Percentiles rank a stretch among this genome's conserved stretches.
These are phyloP conservation scores for Fusarium neocosmosporiellum DNA, from an alignment of 2,329 filamentous ascomycete species.

Conservation along the genomic window DNA sequence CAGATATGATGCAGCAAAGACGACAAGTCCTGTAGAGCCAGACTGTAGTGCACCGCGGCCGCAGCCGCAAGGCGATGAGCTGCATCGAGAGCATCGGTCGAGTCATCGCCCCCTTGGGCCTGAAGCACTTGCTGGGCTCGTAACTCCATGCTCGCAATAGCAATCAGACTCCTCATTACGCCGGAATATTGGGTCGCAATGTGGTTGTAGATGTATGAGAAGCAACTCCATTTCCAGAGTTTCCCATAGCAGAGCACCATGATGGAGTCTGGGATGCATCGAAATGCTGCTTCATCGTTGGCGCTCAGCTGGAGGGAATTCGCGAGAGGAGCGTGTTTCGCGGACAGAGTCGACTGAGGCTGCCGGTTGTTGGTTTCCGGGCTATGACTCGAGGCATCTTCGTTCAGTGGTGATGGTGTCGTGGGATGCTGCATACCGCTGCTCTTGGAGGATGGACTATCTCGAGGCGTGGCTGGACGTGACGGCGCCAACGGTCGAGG, in stretches of 20 bases:
- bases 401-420: not conserved
- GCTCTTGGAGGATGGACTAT: not conserved
- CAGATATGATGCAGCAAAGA: constrained; percentile 27
- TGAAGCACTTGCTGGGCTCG: constrained; percentile 22
- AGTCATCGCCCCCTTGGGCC: not conserved
- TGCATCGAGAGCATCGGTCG: not conserved
- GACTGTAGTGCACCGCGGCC: constrained; percentile 24
- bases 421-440: constrained; percentile 7
- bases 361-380: not conserved
- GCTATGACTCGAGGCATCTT: not conserved
- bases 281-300: constrained; percentile 26
- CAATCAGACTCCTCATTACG: constrained; percentile 39
- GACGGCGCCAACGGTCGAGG: not conserved
- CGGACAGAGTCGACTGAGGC: constrained; percentile 4
- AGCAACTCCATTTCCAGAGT: constrained; percentile 37
- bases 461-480: not conserved
- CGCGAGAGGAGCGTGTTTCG: constrained; percentile 21
- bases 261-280: constrained; percentile 27
- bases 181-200: constrained; percentile 35
- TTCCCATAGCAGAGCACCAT: constrained; percentile 36
- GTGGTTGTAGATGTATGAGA: constrained; percentile 33
- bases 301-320: constrained; percentile 28
- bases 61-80: constrained; percentile 13
- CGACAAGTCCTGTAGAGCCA: constrained; percentile 34
- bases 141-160: constrained; percentile 34